Evolutionary conservation across 768 basidiomycete species (phyloP).

Genomic region (Leccinum incarnatum): DNA sequence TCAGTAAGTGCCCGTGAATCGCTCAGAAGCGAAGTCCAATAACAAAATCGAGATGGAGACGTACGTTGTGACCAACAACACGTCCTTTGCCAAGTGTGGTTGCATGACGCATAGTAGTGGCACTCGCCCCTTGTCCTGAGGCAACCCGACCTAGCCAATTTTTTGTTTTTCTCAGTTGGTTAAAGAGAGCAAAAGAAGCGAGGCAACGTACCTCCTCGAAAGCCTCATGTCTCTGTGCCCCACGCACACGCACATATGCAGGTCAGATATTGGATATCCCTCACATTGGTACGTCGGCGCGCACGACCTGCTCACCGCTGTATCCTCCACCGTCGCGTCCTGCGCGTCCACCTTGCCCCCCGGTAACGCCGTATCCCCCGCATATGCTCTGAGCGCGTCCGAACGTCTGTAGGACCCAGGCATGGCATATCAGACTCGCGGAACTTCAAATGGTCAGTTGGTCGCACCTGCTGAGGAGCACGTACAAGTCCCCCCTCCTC

Average conservation of each 20-base stretch:
- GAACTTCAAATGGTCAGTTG: too few species aligned
- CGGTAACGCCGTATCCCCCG: slow-evolving; percentile 86
- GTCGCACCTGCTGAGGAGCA: slow-evolving; percentile 73
- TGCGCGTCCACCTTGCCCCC: slow-evolving; percentile 76
- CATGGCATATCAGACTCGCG: too few species aligned
- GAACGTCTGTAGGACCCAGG: slow-evolving; percentile 53
- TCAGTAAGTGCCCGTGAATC: not conserved
- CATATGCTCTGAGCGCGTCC: slow-evolving; percentile 67
- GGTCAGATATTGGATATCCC: not conserved
- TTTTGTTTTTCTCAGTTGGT: not conserved
- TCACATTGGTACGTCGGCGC: too few species aligned
- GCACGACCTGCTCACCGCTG: slow-evolving; percentile 51
- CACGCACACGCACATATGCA: not conserved
- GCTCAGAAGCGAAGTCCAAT: too few species aligned
- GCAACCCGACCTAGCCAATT: slow-evolving; percentile 75
- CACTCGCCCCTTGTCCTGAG: slow-evolving; percentile 63
- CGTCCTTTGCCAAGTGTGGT: slow-evolving; percentile 71
- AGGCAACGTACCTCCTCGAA: slow-evolving; percentile 71
- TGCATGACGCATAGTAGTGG: slow-evolving; percentile 77
- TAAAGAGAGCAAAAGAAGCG: not conserved
- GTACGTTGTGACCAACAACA: slow-evolving; percentile 81
- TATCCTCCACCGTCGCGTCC: slow-evolving; percentile 71
- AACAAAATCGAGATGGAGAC: slow-evolving; percentile 25
- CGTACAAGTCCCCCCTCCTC: slow-evolving; percentile 78
- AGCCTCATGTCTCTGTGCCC: slow-evolving; percentile 72